Conservation (phyloP, 352 stramenopile species). For the Halophytophthora batemanensis region DNA sequence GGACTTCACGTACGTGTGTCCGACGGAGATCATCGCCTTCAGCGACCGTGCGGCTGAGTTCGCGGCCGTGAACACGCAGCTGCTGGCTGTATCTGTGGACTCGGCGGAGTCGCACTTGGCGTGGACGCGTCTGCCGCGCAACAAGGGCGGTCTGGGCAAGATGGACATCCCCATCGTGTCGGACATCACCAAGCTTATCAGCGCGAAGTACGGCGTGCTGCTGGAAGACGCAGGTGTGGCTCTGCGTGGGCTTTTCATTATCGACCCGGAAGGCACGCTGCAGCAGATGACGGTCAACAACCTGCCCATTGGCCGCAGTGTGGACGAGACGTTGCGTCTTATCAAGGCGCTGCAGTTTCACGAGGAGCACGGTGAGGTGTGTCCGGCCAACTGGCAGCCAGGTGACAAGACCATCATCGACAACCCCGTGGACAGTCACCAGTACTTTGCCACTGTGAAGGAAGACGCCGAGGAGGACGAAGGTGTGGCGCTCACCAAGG, state of each 20-base stretch:
- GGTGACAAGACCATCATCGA: conserved; percentile 89
- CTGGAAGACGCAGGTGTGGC: conserved; percentile 82
- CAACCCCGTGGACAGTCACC: conserved; percentile 76
- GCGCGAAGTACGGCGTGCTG: conserved; percentile 89
- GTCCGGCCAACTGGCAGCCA: conserved; percentile 92
- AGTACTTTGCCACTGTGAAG: conserved; percentile 83
- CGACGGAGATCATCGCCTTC: conserved; percentile 91
- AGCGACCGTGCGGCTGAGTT: conserved; percentile 84
- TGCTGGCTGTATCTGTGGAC: conserved; percentile 89
- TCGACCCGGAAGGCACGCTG: conserved; percentile 85
- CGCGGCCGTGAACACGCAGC: conserved; percentile 81
- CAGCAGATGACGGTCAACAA: conserved; percentile 92
- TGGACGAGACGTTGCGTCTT: conserved; percentile 91
- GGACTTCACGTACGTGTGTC: conserved; percentile 90
- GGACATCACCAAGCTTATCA: conserved; percentile 92
- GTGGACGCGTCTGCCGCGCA: conserved; percentile 85
- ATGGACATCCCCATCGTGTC: conserved; percentile 94
- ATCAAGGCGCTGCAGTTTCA: conserved; percentile 92
- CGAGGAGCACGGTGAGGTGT: conserved; percentile 91
- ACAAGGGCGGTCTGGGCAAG: conserved; percentile 89
- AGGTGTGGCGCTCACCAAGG: conserved; percentile 35
- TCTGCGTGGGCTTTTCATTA: conserved; percentile 92
- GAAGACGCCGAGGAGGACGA: conserved; percentile 44
- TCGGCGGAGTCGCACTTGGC: conserved; percentile 89
- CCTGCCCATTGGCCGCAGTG: conserved; percentile 88